Conservation (phyloP, 2,329 filamentous ascomycete species). For the Monilinia fructigena region DNA sequence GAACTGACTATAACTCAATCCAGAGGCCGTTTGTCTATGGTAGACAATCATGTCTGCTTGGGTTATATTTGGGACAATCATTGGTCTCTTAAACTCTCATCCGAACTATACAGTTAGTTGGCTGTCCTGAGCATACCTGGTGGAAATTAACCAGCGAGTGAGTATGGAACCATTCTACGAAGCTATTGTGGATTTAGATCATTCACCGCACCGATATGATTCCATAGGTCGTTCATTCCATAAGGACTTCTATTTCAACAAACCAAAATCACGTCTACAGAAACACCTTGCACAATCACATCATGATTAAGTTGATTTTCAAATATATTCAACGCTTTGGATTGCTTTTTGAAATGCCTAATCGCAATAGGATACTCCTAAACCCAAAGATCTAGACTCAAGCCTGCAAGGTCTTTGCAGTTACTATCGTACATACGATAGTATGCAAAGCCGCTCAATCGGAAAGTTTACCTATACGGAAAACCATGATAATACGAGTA, state of each 20-base stretch:
- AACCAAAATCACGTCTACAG: not conserved
- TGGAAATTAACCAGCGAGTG: not conserved
- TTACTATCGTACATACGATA: not conserved
- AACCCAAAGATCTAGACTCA: conserved; percentile 8
- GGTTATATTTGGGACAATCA: not conserved
- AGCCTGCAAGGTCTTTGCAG: conserved; percentile 1
- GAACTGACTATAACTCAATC: not conserved
- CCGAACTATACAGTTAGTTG: too few species aligned
- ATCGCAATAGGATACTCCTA: conserved; percentile 10
- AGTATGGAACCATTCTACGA: not conserved
- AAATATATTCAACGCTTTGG: conserved; percentile 15
- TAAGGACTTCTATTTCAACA: not conserved
- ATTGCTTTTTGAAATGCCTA: conserved; percentile 1
- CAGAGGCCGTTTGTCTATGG: not conserved
- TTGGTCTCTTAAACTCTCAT: not conserved
- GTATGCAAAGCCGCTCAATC: not conserved
- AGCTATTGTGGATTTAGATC: not conserved
- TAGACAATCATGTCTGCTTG: not conserved
- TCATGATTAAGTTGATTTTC: not conserved
- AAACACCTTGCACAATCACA: not conserved
- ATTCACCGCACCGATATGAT: not conserved
- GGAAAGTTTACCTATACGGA: conserved; percentile 9
- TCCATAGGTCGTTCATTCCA: not conserved
- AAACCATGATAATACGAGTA: not conserved
- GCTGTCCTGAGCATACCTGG: not conserved